Base-by-base conservation (phyloP, 306 rosid genomes). In the Pachyrhizus erosus region DNA sequence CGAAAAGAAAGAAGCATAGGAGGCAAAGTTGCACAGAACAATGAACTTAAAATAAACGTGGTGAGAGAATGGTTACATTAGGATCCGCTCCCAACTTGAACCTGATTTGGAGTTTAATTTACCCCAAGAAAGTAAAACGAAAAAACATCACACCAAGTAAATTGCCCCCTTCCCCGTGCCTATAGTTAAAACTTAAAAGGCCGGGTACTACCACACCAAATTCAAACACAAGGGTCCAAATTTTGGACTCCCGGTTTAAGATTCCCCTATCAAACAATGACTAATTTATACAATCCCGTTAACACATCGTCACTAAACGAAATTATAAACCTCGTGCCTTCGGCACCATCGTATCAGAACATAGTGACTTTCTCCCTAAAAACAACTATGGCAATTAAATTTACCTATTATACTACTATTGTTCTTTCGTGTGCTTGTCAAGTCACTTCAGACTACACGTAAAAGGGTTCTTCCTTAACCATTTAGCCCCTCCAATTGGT, bases 41-140 rank as follows among this genome's bases (percentile, higher is more conserved):
- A 23, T 72, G 12, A 12, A 39, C 37, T 83, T 46, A 34, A 7
- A 52, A 75, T 75, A 37, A 83, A 64, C 31, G 7, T 80, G 1
- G 57, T 31, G 0, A n/a, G n/a, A 43, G 46, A 84, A 78, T 77
- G 84, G 84, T 68, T 95, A 88, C 84, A 80, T 76, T 60, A 89
- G 95, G 95, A 94, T 89, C 94, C 91, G 40, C 81, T 86, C 94
- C 92, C 68, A 86, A 88, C 87, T 90, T 84, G 79, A 86, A 84
- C 93, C 89, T 66, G 40, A 76, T 39, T 49, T 85, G 87, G 84
- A 92, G 90, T 52, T 37, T 65, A 80, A 76, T 85, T 82, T 82
- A 73, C 91, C 88, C 93, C 96, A 72, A 72, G 4, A 57, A 4
- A 52, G 6, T 78, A 89, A 86, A 62, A 73, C 23, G 21, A 52